Base-by-base conservation (phyloP, 441 rosid species). In the Oxalis stricta region DNA sequence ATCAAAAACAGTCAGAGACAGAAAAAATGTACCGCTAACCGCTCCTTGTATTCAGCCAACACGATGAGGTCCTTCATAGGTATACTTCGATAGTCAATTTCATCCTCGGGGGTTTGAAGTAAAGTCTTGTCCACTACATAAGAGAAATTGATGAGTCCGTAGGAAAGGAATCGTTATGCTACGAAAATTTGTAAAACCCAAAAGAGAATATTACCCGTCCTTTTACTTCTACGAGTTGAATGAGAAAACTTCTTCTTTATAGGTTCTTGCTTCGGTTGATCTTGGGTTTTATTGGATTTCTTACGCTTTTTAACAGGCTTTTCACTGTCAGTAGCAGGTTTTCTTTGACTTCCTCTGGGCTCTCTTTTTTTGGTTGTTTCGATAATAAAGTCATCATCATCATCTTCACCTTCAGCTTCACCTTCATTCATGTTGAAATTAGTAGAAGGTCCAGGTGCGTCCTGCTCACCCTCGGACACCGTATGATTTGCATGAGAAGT, bases 31-130 rank as follows among this genome's bases (percentile, higher is more conserved):
- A 82, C 92, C 69, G 64, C 75, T 63, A 76, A 5, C 42, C 58
- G 64, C 67, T 86, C 93, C 64, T 63, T 80, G 36, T 76, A 60
- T 54, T 65, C 85, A 10, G 76, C 89, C 41, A 83, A 65, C 47
- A 73, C 58, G 59, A 86, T 77, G 64, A 86, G 68, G 67, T 86
- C 95, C 61, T 41, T 77, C 44, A 86, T 52, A 46, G 75, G 78
- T 65, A 86, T 62, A 45, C 55, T 72, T 49, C 23, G 52, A 48
- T n/a, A 61, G 58, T 62, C 72, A 58, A 81, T 60, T 31, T 81
- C 93, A 0, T 83, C 77, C 62, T 83, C 91, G 5, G 96, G 96
- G 12, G 70, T 76, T 41, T 73, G 67, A 61, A 83, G 85, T 63
- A 91, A 72, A 38, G 59, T 66, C 52, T 75, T 62, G 15, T 70